These are phyloP conservation scores for Lathyrus aphaca DNA, from an alignment of 306 rosid genomes.

Conservation along the genomic window DNA sequence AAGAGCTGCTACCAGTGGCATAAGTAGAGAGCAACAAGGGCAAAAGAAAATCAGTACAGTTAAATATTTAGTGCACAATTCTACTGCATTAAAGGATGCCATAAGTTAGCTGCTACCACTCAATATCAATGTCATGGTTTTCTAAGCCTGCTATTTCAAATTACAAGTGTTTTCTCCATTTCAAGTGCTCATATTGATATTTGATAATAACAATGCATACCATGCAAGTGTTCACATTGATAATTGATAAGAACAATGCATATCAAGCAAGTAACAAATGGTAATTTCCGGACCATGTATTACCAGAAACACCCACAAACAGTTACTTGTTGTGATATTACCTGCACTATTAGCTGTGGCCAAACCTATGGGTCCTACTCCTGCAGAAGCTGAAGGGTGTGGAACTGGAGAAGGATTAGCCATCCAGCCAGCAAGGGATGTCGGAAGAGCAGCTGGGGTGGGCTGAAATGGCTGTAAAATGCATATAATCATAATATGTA, in stretches of 20 bases:
- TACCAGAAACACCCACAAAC: conserved; percentile 1
- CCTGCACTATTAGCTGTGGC: conserved; percentile 75
- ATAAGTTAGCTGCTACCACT: conserved; percentile 13
- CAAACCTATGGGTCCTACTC: conserved; percentile 91
- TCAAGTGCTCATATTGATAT: conserved; percentile 18
- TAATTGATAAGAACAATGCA: conserved; percentile 13
- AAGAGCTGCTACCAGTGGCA: conserved; percentile 60
- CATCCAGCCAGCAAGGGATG: conserved; percentile 99
- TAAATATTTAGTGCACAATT: conserved; percentile 5
- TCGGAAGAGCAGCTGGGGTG: conserved; percentile 79
- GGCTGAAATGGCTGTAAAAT: conserved; percentile 90
- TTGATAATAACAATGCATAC: conserved; percentile 5
- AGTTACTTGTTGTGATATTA: conserved; percentile 36
- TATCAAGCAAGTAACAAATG: conserved; percentile 19
- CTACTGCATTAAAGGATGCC: conserved; percentile 2
- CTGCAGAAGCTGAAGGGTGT: conserved; percentile 94
- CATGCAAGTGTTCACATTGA: conserved; percentile 22
- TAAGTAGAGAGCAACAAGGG: conserved; percentile 34
- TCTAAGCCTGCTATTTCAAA: conserved; percentile 26
- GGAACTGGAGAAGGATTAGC: conserved; percentile 86
- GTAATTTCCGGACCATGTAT: conserved; percentile 15
- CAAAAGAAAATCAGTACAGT: conserved; percentile 37
- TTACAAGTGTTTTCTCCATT: conserved; percentile 28
- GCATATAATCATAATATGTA: conserved; percentile 42
- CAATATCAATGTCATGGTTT: conserved; percentile 17